Evolutionary conservation across 352 stramenopile genomes (phyloP), one percentile per base, ranked within the genome.

Genomic region (Phytopythium mirpurense): DNA sequence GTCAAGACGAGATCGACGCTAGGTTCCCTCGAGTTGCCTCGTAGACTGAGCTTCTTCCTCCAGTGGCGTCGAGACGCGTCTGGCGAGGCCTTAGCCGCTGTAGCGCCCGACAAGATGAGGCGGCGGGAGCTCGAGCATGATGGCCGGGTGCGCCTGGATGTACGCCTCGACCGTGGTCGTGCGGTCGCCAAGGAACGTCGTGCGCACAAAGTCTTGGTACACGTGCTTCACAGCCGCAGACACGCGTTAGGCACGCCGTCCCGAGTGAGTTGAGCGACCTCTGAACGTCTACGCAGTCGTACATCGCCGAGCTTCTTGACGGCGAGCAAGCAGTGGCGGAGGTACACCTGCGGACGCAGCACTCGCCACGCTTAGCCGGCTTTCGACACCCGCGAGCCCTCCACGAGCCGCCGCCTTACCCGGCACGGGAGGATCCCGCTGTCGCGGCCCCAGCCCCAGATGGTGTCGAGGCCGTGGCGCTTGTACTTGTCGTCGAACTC

Each of bases 261-360:
- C n/a, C n/a, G n/a, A n/a, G n/a, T n/a, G n/a, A n/a, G n/a, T n/a
- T n/a, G n/a, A n/a, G n/a, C n/a, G n/a, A n/a, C n/a, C n/a, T n/a
- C n/a, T n/a, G n/a, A n/a, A n/a, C n/a, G n/a, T n/a, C n/a, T n/a
- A n/a, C n/a, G n/a, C 7, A 5, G 36, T 40, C 62, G 5, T 41
- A 83, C 72, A 59, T 85, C 59, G 24, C 79, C 76, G 23, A 90
- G 65, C 43, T 90, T 94, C 71, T 84, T 70, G 21, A 91, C 89
- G 15, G 90, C 84, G 29, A 98, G 68, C 36, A 97, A 65, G 52
- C 92, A 98, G 69, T 98, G 92, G 42, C 92, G 85, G n/a, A 97
- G 72, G 57, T 98, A 97, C 31, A 95, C 81, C 66, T 88, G 41
- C 16, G 32, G 4, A 27, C 19, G 32, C 24, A 58, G 12, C 7